Conservation (phyloP, 176 grass and related monocot genomes). For the Lolium rigidum region DNA sequence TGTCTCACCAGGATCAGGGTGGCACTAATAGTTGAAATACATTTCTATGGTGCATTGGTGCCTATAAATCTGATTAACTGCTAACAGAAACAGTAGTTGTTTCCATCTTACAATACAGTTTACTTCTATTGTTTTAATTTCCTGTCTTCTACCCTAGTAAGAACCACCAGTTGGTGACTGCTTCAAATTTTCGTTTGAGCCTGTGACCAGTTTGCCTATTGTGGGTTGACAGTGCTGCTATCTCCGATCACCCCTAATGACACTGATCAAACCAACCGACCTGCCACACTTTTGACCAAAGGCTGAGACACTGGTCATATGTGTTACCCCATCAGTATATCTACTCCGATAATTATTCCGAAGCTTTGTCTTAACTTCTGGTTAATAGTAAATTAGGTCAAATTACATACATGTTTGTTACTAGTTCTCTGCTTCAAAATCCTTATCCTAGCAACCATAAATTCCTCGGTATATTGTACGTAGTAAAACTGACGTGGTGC, state of each 20-base stretch:
- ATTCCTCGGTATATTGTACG: not conserved
- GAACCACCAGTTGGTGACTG: no score
- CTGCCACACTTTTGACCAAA: not conserved
- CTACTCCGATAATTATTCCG: not conserved
- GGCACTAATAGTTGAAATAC: not conserved
- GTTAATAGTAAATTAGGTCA: not conserved
- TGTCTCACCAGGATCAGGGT: not conserved
- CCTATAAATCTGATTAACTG: not conserved
- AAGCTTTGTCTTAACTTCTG: not conserved
- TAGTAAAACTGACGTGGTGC: not conserved
- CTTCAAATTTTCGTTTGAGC: no score
- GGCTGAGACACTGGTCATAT: not conserved
- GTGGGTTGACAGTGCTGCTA: not conserved
- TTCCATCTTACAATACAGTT: no score
- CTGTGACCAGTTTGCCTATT: no score
- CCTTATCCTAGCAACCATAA: not conserved
- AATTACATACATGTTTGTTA: not conserved
- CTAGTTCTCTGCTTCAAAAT: not conserved
- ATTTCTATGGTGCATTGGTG: not conserved
- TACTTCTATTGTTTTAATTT: no score
- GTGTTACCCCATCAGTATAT: not conserved
- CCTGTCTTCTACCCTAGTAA: no score
- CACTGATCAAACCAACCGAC: not conserved
- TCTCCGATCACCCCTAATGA: not conserved
- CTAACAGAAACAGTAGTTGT: no score